Percentiles rank a stretch among this genome's conserved stretches.
Conservation (phyloP, 306 rosid genomes). For the Fragaria nilgerrensis region DNA sequence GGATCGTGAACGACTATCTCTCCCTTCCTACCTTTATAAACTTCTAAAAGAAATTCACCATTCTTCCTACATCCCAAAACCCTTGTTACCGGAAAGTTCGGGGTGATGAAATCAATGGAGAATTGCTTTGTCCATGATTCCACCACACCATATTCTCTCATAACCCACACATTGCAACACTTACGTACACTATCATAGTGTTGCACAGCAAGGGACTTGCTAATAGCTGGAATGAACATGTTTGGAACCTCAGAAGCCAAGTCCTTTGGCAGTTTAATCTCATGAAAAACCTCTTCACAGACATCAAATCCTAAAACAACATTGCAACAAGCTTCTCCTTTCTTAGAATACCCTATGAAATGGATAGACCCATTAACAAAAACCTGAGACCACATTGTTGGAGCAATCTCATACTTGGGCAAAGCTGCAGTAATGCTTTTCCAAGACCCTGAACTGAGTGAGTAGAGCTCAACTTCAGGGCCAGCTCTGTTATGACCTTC, state of each 20-base stretch:
- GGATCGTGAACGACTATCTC: slow-evolving; percentile 18
- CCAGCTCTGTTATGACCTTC: neutral
- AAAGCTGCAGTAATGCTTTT: neutral
- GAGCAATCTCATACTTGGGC: neutral
- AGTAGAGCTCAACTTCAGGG: slow-evolving; percentile 11
- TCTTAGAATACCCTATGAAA: neutral
- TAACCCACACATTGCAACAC: slow-evolving; percentile 3
- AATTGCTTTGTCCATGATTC: slow-evolving; percentile 22
- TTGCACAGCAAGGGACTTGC: neutral
- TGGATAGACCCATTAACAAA: slow-evolving; percentile 18
- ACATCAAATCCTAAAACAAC: slow-evolving; percentile 10
- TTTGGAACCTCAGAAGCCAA: neutral
- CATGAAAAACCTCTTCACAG: slow-evolving; percentile 5
- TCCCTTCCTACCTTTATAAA: neutral
- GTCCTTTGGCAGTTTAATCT: slow-evolving; percentile 2
- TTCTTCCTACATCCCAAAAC: slow-evolving; percentile 6
- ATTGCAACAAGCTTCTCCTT: neutral
- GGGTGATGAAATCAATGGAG: neutral
- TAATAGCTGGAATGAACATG: neutral
- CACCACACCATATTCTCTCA: slow-evolving; percentile 15
- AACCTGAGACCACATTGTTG: neutral
- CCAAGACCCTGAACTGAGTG: slow-evolving; percentile 12
- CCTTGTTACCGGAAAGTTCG: neutral
- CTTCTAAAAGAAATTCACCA: neutral
- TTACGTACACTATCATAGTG: neutral